Evolutionary conservation across 257 asterid genomes (phyloP), one percentile per base, ranked within the genome.

Genomic region (Rauvolfia tetraphylla): DNA sequence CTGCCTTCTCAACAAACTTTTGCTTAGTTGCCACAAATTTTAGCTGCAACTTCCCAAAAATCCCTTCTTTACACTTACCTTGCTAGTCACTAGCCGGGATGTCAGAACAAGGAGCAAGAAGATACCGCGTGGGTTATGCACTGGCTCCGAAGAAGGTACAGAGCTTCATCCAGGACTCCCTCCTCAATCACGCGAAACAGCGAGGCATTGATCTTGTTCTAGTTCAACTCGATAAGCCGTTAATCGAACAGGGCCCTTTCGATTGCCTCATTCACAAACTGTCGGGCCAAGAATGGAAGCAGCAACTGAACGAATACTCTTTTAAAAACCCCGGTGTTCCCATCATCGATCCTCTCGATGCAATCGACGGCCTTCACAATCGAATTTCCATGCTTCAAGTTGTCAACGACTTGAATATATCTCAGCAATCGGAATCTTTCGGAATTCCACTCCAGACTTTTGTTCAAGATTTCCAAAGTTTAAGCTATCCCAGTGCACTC

Each of bases 341-440:
- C 75, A 82, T 91, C 29, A 79, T 93, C 79, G 97, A 93, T 80
- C 78, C 65, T 11, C 92, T 89, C 12, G 88, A 81, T 27, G 84
- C 86, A 25, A 83, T 90, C 78, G 79, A 80, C 78, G 90, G 88
- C 80, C 89, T 93, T 76, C 98, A 84, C 82, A 87, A 81, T 51
- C 91, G 98, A 3, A 73, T 73, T 62, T 83, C 96, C 78, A 93
- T 93, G 97, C 93, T 93, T 42, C 74, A 90, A 81, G 89, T 87
- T 39, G 87, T 93, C 33, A 59, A 71, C 59, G 82, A 80, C 54
- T 75, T 91, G 58, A 63, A 81, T 1, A 23, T 82, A 1, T 46
- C 80, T 20, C 65, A 12, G 5, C 27, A 62, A 5, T 13, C 27
- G 3, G 72, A 79, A 9, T 76, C 88, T 5, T 27, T 90, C 38